These are phyloP conservation scores for Ophiostoma perfectum DNA, from an alignment of 2,329 filamentous ascomycete species.

Conservation along the genomic window DNA sequence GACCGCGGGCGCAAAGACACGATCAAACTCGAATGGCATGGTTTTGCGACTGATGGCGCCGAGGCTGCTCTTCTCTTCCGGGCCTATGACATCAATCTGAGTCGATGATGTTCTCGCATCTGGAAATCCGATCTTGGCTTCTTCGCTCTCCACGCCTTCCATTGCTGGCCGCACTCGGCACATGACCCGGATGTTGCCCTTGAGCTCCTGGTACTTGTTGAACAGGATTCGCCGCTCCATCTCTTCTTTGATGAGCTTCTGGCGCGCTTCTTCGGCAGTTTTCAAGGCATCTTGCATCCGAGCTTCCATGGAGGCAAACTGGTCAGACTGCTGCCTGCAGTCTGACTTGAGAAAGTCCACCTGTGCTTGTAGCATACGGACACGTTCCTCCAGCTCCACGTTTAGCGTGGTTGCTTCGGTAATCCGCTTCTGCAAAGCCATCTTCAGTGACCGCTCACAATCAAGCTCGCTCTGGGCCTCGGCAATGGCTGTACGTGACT, in stretches of 20 bases:
- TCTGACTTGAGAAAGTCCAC: conserved; percentile 87
- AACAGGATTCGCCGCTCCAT: conserved; percentile 85
- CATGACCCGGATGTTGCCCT: conserved; percentile 98
- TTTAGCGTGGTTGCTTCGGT: conserved; percentile 56
- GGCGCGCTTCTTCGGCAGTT: conserved; percentile 62
- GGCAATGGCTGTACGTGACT: conserved; percentile 43
- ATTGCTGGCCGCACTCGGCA: conserved; percentile 82
- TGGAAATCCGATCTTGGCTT: conserved; percentile 73
- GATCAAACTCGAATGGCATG: conserved; percentile 84
- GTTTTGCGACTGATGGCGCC: conserved; percentile 71
- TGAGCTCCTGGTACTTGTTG: conserved; percentile 96
- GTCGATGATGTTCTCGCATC: conserved; percentile 78
- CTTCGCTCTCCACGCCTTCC: conserved; percentile 52
- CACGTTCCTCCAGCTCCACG: conserved; percentile 65
- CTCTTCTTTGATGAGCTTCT: conserved; percentile 86
- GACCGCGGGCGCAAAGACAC: conserved; percentile 74
- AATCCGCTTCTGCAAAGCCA: conserved; percentile 47
- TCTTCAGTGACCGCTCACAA: conserved; percentile 60
- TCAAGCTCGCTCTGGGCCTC: conserved; percentile 47
- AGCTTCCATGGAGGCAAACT: conserved; percentile 75
- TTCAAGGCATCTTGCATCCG: conserved; percentile 72
- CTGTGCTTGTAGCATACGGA: conserved; percentile 70
- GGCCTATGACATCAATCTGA: conserved; percentile 77
- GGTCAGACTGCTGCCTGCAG: conserved; percentile 80
- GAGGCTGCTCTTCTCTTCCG: conserved; percentile 76